These are phyloP conservation scores for Fusarium tuaranense DNA, from an alignment of 2,329 filamentous ascomycete genomes.

Conservation along the genomic window DNA sequence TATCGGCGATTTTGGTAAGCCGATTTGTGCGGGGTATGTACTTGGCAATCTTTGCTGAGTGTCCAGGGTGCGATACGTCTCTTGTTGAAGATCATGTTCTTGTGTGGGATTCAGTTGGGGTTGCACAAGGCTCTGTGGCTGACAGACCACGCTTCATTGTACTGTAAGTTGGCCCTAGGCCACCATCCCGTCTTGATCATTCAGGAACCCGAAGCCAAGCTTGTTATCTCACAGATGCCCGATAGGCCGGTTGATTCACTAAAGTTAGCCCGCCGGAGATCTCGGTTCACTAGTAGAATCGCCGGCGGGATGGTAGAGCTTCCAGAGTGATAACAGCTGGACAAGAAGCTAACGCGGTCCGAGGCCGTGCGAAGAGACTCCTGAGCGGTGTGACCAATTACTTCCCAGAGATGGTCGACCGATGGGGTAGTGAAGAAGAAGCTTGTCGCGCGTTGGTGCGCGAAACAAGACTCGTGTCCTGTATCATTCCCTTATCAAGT, in stretches of 20 bases:
- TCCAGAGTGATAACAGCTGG: not conserved
- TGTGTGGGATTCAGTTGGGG: not conserved
- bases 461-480: too few species aligned
- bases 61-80: not conserved
- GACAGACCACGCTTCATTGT: not conserved
- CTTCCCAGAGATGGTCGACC: not conserved
- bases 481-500: too few species aligned
- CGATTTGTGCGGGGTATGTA: constrained; percentile 32
- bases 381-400: not conserved
- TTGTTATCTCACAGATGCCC: not conserved
- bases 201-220: not conserved
- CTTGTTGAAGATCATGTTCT: not conserved
- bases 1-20: constrained; percentile 23
- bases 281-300: not conserved
- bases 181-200: not conserved
- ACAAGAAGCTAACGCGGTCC: not conserved
- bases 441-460: too few species aligned
- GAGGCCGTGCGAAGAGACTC: not conserved
- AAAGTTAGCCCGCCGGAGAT: not conserved
- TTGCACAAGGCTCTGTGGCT: not conserved
- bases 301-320: not conserved
- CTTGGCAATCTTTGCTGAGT: constrained; percentile 12
- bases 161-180: not conserved
- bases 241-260: not conserved
- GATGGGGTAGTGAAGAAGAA: too few species aligned